Evolutionary conservation across 1,284 basidiomycete genomes (phyloP).

Genomic region (Pyrrhoderma noxium): DNA sequence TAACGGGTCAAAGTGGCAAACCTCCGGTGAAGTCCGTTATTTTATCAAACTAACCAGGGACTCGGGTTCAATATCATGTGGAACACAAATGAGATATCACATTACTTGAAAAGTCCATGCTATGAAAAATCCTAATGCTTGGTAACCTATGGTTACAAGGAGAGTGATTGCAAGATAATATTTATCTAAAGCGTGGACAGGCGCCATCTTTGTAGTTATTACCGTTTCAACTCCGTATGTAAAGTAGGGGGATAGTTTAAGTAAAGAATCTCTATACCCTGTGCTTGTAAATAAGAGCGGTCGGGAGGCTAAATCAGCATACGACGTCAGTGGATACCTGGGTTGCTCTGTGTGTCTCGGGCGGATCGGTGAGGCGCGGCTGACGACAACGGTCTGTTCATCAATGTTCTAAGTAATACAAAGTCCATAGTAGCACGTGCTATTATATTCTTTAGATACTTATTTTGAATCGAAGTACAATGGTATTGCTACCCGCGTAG

Average conservation of each 20-base stretch:
- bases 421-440: too few species aligned
- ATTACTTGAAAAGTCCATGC: constrained; percentile 53
- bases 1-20: constrained; percentile 23
- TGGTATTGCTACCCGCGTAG: too few species aligned
- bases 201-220: constrained; percentile 28
- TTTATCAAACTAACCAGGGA: constrained; percentile 52
- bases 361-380: background rate
- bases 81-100: background rate
- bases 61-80: background rate
- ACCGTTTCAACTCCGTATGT: background rate
- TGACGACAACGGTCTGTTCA: too few species aligned
- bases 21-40: constrained; percentile 64
- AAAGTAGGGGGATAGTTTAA: background rate
- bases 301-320: background rate
- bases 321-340: too few species aligned
- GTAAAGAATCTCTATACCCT: background rate
- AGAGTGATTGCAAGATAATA: constrained; percentile 64
- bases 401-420: too few species aligned
- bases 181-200: constrained; percentile 49
- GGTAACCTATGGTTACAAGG: constrained; percentile 60
- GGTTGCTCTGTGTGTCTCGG: constrained; percentile 4
- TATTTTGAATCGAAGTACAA: too few species aligned
- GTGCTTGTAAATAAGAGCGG: background rate
- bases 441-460: too few species aligned
- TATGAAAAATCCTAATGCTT: constrained; percentile 59